Evolutionary conservation across 2,329 filamentous ascomycete genomes (phyloP).

Genomic region (Endoconidiophora laricicola): DNA sequence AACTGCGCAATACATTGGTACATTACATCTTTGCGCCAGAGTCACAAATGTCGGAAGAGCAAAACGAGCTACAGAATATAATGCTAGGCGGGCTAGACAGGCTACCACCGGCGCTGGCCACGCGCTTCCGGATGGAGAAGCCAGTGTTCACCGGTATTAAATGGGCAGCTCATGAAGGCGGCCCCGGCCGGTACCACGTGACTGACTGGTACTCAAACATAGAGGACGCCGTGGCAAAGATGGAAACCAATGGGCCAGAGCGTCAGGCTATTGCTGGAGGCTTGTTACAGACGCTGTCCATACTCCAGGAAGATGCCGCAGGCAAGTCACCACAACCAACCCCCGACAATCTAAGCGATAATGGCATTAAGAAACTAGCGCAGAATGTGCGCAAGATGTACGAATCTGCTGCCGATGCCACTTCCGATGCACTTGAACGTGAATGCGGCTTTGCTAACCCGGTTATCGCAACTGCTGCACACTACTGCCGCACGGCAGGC

Average conservation of each 20-base stretch:
- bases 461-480: not conserved
- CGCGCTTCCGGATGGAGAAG: not conserved
- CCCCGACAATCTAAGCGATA: not conserved
- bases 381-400: not conserved
- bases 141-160: not conserved
- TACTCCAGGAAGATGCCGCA: not conserved
- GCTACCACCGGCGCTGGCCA: not conserved
- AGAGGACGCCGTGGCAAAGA: not conserved
- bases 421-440: not conserved
- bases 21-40: conserved; percentile 1
- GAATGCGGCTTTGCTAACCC: conserved; percentile 4
- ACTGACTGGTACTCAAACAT: conserved; percentile 11
- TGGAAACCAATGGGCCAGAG: not conserved
- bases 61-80: not conserved
- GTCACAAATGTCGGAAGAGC: too few relatives aligned
- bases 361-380: not conserved
- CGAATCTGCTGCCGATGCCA: not conserved
- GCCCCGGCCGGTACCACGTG: conserved; percentile 3
- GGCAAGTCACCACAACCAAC: not conserved
- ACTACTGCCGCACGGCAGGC: conserved; percentile 8
- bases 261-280: not conserved
- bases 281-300: not conserved
- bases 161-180: conserved; percentile 4
- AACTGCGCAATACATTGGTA: conserved; percentile 3
- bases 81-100: not conserved